phyloP scores from a whole-genome alignment of 2,329 filamentous ascomycete species.

The Ilyonectria robusta region DNA sequence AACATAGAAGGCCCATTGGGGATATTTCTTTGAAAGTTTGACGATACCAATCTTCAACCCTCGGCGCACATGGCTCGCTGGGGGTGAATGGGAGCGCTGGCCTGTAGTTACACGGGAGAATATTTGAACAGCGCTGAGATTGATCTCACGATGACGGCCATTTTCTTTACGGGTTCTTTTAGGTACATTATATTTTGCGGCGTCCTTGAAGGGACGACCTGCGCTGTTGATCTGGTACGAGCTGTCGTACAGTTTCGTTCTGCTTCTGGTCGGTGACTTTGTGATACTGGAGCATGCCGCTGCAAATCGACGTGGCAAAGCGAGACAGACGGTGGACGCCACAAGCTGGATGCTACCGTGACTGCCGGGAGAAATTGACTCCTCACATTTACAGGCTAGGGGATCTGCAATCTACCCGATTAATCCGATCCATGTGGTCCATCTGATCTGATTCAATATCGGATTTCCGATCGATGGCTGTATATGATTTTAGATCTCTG shows the following conservation, averaged over 20 bases:
- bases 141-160: slow-evolving; percentile 20
- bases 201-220: slow-evolving; percentile 20
- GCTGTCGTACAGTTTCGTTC: not conserved
- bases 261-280: not conserved
- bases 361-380: not conserved
- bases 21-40: slow-evolving; percentile 30
- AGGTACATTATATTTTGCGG: slow-evolving; percentile 23
- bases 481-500: not conserved
- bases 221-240: slow-evolving; percentile 15
- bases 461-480: not conserved
- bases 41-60: slow-evolving; percentile 39
- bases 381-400: not conserved
- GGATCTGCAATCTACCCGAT: not conserved
- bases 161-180: slow-evolving; percentile 22
- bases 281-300: not conserved
- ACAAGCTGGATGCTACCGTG: not conserved
- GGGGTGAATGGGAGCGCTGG: slow-evolving; percentile 2
- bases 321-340: not conserved
- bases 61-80: slow-evolving; percentile 29
- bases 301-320: not conserved
- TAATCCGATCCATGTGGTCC: not conserved
- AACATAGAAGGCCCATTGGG: slow-evolving; percentile 32
- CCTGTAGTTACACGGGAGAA: slow-evolving; percentile 11
- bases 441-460: not conserved
- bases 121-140: slow-evolving; percentile 19